Evolutionary conservation across 345 rosid genomes (phyloP).

Genomic region (Physaria fendleri): DNA sequence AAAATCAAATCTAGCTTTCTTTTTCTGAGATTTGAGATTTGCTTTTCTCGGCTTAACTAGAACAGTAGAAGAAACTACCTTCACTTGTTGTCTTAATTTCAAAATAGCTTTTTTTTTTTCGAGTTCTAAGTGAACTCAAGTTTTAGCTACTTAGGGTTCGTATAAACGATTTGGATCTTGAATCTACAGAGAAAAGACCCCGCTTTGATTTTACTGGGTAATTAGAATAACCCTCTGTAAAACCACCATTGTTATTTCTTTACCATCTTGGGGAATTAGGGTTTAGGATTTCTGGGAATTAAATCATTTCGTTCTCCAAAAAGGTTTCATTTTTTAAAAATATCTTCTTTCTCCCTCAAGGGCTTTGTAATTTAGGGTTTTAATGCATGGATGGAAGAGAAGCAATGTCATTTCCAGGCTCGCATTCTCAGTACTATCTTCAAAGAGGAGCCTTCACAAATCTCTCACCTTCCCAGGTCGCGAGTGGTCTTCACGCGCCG

Average conservation of each 20-base stretch:
- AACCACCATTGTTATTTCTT: constrained; percentile 26
- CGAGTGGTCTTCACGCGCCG: constrained; percentile 44
- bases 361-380: constrained; percentile 32
- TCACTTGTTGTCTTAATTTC: background rate
- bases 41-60: background rate
- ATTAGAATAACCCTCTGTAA: too few relatives aligned
- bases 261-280: constrained; percentile 15
- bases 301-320: too few relatives aligned
- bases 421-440: constrained; percentile 70
- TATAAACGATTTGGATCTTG: constrained; percentile 19
- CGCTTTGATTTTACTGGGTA: constrained; percentile 9
- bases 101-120: background rate
- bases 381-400: constrained; percentile 99
- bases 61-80: background rate
- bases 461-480: constrained; percentile 46
- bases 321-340: background rate
- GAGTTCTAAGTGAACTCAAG: constrained; percentile 7
- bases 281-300: constrained; percentile 15
- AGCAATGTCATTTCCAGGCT: constrained; percentile 79
- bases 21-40: constrained; percentile 17
- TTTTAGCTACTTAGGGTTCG: constrained; percentile 13
- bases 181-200: background rate
- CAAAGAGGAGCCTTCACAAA: constrained; percentile 65
- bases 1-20: constrained; percentile 48
- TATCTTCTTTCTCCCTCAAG: background rate